These are phyloP conservation scores for Inga oerstediana DNA, from an alignment of 306 rosid genomes.

Conservation along the genomic window DNA sequence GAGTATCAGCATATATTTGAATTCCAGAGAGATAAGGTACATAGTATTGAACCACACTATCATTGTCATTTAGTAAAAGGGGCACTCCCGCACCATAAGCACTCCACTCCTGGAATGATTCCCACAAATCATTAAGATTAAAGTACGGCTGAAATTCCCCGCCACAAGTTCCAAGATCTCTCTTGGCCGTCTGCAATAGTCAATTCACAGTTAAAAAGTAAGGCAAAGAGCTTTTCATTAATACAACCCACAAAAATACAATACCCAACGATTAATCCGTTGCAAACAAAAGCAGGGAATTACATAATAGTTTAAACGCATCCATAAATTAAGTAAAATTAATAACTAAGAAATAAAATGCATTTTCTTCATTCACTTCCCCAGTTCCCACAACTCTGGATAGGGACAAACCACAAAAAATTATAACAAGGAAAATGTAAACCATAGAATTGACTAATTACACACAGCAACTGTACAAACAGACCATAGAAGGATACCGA, in stretches of 20 bases:
- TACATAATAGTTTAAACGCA: conserved; percentile 4
- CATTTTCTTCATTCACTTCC: neutral
- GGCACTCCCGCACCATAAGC: conserved; percentile 98
- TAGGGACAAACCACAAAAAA: neutral
- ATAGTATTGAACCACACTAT: conserved; percentile 78
- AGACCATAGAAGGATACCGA: conserved; percentile 68
- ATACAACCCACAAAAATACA: neutral
- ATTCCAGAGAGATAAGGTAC: conserved; percentile 88
- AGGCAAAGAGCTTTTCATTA: neutral
- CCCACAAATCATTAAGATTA: conserved; percentile 85
- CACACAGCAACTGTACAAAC: conserved; percentile 2
- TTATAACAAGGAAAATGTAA: neutral
- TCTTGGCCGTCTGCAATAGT: conserved; percentile 61
- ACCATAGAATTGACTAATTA: neutral
- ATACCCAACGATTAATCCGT: neutral
- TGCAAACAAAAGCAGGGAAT: conserved; percentile 17
- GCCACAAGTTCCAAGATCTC: conserved; percentile 50
- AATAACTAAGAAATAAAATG: conserved; percentile 8
- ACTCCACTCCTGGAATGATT: conserved; percentile 90
- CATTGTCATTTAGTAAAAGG: conserved; percentile 69
- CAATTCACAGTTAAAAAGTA: conserved; percentile 23
- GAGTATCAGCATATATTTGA: conserved; percentile 64
- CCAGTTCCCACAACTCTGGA: neutral
- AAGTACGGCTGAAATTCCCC: conserved; percentile 72
- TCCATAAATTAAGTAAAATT: neutral